Base-by-base conservation (phyloP, 805 yeast genomes). In the Candida sithepensis region DNA sequence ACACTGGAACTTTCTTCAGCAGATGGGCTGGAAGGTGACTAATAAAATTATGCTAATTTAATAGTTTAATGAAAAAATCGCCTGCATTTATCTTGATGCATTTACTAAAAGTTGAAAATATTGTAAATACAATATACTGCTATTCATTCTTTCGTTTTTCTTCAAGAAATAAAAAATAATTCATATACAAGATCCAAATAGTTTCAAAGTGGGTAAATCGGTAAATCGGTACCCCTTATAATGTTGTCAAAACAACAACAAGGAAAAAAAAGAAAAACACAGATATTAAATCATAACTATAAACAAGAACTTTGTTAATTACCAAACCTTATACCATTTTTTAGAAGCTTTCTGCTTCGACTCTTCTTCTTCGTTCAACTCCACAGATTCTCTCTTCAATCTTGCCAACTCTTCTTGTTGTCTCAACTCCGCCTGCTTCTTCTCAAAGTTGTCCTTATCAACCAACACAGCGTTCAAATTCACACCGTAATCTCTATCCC, bases 401-500 rank as follows among this genome's bases (percentile, higher is more conserved):
- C 58, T 60, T 10, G 66, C 72, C 26, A 79, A 53, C 46, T 78
- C 79, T 13, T 61, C 56, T 40, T 60, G 58, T 44, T 70, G 66
- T 24, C 60, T 65, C 33, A 61, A 58, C 41, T 64, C 70, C 26
- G 81, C 86, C 49, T 64, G 63, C 50, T 71, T 74, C 59, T 68
- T 70, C 57, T 78, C 79, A 51, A 75, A 75, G 40, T 65, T 61
- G 51, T 77, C 77, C 45, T 73, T 71, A 41, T 60, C 57, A 22
- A 68, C 75, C 60, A 56, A 69, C 63, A 60, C 64, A 49, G 58
- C 65, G 56, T 49, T 74, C 19, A 70, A 63, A 4, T 62, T 49
- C 12, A 59, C 55, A 38, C 47, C 48, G 47, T 52, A 49, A 41
- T 77, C 74, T 48, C 74, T 60, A 45, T 77, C 92, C 77, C 86